phyloP scores from a whole-genome alignment of 202 grass and related monocot species.

The Panicum hallii region DNA sequence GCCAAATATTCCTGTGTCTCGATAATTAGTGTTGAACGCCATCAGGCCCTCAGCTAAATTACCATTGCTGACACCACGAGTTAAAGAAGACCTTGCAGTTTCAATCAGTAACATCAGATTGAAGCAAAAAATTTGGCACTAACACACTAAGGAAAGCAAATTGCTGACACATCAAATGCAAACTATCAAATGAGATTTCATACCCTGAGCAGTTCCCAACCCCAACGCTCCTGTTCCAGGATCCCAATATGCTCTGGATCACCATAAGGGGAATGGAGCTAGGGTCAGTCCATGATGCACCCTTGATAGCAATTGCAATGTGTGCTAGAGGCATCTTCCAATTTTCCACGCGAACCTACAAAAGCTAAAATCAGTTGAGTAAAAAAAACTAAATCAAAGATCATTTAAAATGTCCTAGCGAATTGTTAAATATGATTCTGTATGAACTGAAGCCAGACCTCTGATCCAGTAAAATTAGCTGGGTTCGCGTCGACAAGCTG shows the following conservation, averaged over 20 bases:
- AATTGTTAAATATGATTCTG: conserved; percentile 29
- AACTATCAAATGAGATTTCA: conserved; percentile 35
- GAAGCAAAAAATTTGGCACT: conserved; percentile 18
- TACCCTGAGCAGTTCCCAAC: conserved; percentile 90
- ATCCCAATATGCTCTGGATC: conserved; percentile 86
- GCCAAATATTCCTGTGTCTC: conserved; percentile 91
- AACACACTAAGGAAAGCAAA: conserved; percentile 13
- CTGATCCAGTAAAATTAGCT: conserved; percentile 84
- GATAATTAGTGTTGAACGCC: conserved; percentile 95
- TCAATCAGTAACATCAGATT: conserved; percentile 40
- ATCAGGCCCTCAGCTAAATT: conserved; percentile 85
- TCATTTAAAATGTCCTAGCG: conserved; percentile 36
- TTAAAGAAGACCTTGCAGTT: conserved; percentile 81
- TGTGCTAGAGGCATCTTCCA: conserved; percentile 62
- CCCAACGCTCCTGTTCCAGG: conserved; percentile 76
- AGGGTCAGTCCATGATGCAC: conserved; percentile 80
- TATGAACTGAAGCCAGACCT: conserved; percentile 57
- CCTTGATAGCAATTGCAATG: conserved; percentile 91
- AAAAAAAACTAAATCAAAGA: conserved; percentile 25
- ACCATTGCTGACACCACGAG: conserved; percentile 76
- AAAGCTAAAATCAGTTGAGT: conserved; percentile 25
- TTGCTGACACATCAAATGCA: conserved; percentile 4
- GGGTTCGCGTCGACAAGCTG: conserved; percentile 80
- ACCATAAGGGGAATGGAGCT: conserved; percentile 96
- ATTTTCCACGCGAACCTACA: conserved; percentile 76